phyloP scores from a whole-genome alignment of 2,329 filamentous ascomycete genomes.

The Esteya vermicola region DNA sequence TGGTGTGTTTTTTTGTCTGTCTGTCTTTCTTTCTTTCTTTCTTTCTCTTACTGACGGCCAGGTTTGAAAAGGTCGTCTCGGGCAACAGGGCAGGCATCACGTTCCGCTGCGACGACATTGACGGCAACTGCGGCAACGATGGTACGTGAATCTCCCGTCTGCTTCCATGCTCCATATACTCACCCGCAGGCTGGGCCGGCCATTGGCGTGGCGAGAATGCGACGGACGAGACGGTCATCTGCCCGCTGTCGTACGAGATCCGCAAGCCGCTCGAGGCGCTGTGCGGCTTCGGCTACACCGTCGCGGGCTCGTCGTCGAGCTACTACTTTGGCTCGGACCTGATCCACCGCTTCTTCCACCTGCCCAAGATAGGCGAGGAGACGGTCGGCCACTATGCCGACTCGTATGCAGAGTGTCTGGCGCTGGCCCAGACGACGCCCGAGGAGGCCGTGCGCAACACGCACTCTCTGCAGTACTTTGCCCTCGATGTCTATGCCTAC shows the following conservation, averaged over 20 bases:
- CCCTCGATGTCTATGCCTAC: constrained; percentile 51
- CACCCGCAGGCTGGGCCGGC: constrained; percentile 48
- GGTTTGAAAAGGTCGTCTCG: constrained; percentile 44
- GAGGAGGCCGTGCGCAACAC: constrained; percentile 39
- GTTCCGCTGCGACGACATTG: constrained; percentile 58
- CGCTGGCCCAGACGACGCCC: constrained; percentile 33
- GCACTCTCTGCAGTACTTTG: constrained; percentile 53
- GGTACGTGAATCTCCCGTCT: too few relatives aligned
- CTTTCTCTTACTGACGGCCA: too few relatives aligned
- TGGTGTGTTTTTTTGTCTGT: too few relatives aligned
- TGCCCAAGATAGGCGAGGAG: constrained; percentile 44
- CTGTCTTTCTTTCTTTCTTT: too few relatives aligned
- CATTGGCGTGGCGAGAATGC: constrained; percentile 55
- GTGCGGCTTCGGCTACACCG: constrained; percentile 50
- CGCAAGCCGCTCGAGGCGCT: constrained; percentile 43
- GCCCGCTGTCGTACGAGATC: constrained; percentile 43
- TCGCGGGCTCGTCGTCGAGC: constrained; percentile 40
- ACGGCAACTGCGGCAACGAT: constrained; percentile 39
- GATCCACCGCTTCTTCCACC: constrained; percentile 51
- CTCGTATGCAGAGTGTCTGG: constrained; percentile 38
- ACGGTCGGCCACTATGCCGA: constrained; percentile 49
- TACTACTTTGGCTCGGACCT: constrained; percentile 54
- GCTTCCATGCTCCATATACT: too few relatives aligned
- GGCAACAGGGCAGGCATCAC: constrained; percentile 41
- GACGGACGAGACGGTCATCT: constrained; percentile 55